A percentile compares a stretch with the other conserved stretches of the same genome.
Evolutionary conservation across 306 rosid species (phyloP).

Genomic region (Fragaria nilgerrensis): DNA sequence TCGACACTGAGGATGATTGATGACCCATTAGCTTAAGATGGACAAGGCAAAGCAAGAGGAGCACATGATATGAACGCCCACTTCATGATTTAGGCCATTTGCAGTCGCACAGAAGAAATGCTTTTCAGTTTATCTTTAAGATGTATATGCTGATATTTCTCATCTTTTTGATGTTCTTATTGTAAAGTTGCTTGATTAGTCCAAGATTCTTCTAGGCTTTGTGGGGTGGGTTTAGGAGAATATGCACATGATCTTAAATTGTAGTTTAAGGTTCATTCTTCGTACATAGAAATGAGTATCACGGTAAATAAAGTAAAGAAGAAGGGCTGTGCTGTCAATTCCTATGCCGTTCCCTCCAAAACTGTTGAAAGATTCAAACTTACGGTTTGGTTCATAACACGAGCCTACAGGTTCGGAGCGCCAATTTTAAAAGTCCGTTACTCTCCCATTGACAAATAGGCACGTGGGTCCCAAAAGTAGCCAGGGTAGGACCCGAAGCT

Average conservation of each 20-base stretch:
- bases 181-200: slow-evolving; percentile 3
- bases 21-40: slow-evolving; percentile 25
- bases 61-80: slow-evolving; percentile 37
- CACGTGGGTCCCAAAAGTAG: slow-evolving; percentile 11
- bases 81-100: slow-evolving; percentile 40
- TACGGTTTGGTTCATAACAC: slow-evolving; percentile 32
- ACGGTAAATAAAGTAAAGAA: not conserved
- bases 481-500: slow-evolving; percentile 27
- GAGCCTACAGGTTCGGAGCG: slow-evolving; percentile 37
- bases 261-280: not conserved
- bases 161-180: not conserved
- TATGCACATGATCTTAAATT: slow-evolving; percentile 2
- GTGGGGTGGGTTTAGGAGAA: slow-evolving; percentile 14
- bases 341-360: slow-evolving; percentile 39
- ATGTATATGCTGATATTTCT: not conserved
- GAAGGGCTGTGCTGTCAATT: slow-evolving; percentile 16
- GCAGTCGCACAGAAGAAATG: not conserved
- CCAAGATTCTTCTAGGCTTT: slow-evolving; percentile 15
- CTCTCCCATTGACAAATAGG: not conserved
- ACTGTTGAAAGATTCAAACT: slow-evolving; percentile 33
- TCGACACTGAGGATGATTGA: slow-evolving; percentile 26
- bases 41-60: slow-evolving; percentile 22
- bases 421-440: slow-evolving; percentile 22
- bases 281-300: too few species aligned
- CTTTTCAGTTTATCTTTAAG: not conserved